phyloP scores from a whole-genome alignment of 352 stramenopile species.

The Pythium rhizo-oryzae region DNA sequence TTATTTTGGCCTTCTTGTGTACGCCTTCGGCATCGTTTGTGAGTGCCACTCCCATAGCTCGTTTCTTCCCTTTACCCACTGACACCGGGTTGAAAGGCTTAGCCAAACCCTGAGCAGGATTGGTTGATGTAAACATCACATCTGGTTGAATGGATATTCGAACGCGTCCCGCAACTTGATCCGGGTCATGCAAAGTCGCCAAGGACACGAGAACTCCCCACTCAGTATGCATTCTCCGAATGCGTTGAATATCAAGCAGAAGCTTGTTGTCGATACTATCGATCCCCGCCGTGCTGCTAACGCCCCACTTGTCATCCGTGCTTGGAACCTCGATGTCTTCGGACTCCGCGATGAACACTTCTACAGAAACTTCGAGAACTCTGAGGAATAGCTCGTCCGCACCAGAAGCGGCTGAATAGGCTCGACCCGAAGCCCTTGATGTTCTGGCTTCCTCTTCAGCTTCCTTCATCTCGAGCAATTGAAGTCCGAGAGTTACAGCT shows the following conservation, averaged over 20 bases:
- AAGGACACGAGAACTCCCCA: conserved; percentile 63
- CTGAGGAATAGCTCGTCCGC: conserved; percentile 36
- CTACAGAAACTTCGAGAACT: conserved; percentile 43
- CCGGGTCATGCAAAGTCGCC: conserved; percentile 46
- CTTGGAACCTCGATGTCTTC: conserved; percentile 11
- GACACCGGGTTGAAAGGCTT: not conserved
- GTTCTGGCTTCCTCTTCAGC: conserved; percentile 30
- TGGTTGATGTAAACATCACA: conserved; percentile 39
- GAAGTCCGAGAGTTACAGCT: conserved; percentile 46
- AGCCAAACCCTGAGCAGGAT: not conserved
- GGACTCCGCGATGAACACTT: conserved; percentile 24
- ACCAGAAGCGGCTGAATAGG: not conserved
- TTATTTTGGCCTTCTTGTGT: conserved; percentile 16
- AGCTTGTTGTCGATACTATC: conserved; percentile 26
- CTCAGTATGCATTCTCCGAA: conserved; percentile 38
- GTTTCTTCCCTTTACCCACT: conserved; percentile 32
- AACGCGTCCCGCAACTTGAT: conserved; percentile 44
- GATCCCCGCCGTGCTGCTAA: not conserved
- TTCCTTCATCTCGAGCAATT: conserved; percentile 42
- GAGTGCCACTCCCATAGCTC: conserved; percentile 1
- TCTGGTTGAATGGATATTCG: conserved; percentile 48
- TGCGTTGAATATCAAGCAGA: conserved; percentile 44
- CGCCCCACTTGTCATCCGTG: conserved; percentile 1
- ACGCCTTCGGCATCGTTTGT: conserved; percentile 6
- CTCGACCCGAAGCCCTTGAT: not conserved